Base-by-base conservation (phyloP, 306 rosid species). In the Cyclanthera cordifolia region DNA sequence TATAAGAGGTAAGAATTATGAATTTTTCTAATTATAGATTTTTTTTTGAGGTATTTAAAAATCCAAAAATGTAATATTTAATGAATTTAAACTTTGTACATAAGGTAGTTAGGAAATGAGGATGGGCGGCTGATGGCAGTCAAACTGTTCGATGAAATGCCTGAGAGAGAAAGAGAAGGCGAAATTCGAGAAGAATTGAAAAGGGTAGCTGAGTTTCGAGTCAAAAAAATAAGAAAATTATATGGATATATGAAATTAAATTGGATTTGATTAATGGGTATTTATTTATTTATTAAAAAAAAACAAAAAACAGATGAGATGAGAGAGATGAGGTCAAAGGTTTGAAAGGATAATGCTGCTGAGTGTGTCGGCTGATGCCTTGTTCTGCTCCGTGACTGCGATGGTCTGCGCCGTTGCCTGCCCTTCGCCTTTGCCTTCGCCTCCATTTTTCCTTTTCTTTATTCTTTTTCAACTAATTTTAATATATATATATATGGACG, bases 401-500 rank as follows among this genome's bases (percentile, higher is more conserved):
- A 46, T 45, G 49, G 49, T 45, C 49, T 45, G 53, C 52, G 57
- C 57, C 10, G 45, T n/a, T n/a, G n/a, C n/a, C n/a, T n/a, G n/a
- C n/a, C n/a, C n/a, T n/a, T n/a, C n/a, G n/a, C n/a, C n/a, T n/a
- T n/a, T n/a, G n/a, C n/a, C n/a, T n/a, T n/a, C n/a, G n/a, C n/a
- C n/a, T n/a, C n/a, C n/a, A n/a, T 17, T 20, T 19, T 14, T 12
- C 7, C 5, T 43, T 60, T 61, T 37, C 0, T 39, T 61, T 61
- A 19, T 61, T 61, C 1, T 39, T 37, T 37, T 19, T 60, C 48
- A 60, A 60, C 48, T n/a, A 34, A 4, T 34, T 19, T 25, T 30
- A 58, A 16, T n/a, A n/a, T n/a, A n/a, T n/a, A n/a, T n/a, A n/a
- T n/a, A 15, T 59, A 59, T 61, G 67, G 67, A 17, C 67, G 67